Evolutionary conservation across 345 rosid species (phyloP).

Genomic region (Boechera retrofracta): DNA sequence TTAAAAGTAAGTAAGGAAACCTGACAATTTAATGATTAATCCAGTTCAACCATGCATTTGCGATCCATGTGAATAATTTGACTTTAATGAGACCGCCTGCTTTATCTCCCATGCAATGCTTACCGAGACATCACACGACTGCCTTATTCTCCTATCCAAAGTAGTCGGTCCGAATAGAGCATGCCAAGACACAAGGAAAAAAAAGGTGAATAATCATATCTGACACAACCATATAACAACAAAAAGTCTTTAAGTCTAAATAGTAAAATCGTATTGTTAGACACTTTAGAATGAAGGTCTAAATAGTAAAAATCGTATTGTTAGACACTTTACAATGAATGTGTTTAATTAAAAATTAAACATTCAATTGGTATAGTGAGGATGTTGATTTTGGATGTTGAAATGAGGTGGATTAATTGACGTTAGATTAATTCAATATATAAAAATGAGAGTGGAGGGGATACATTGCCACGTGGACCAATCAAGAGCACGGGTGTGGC

Average conservation of each 20-base stretch:
- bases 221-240: conserved; percentile 15
- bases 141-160: conserved; percentile 28
- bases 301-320: conserved; percentile 9
- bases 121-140: conserved; percentile 36
- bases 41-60: conserved; percentile 13
- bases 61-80: conserved; percentile 31
- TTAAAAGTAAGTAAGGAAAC: conserved; percentile 3
- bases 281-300: not conserved
- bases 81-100: conserved; percentile 39
- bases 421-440: too few relatives aligned
- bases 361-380: too few relatives aligned
- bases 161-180: conserved; percentile 36
- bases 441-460: too few relatives aligned
- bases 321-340: not conserved
- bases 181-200: conserved; percentile 26
- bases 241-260: not conserved
- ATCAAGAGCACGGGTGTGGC: too few relatives aligned
- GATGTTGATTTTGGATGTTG: too few relatives aligned
- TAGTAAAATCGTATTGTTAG: conserved; percentile 4
- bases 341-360: too few relatives aligned
- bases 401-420: too few relatives aligned
- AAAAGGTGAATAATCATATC: conserved; percentile 17
- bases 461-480: too few relatives aligned
- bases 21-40: conserved; percentile 11
- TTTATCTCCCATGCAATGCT: conserved; percentile 33